These are phyloP conservation scores for Breynia disticha DNA, from an alignment of 441 rosid genomes.

Conservation along the genomic window DNA sequence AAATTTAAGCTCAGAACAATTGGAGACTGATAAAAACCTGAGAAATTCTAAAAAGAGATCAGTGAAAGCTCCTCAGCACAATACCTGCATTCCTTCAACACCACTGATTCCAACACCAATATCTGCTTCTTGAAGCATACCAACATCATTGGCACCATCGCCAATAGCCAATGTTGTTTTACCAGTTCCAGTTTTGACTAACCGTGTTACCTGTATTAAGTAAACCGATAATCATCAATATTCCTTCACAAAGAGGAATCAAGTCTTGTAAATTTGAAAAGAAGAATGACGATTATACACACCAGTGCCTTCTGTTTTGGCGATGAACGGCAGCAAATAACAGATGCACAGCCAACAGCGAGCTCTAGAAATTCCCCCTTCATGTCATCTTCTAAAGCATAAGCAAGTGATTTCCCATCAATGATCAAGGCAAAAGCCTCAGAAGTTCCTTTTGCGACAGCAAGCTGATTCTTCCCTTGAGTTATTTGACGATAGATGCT, in stretches of 20 bases:
- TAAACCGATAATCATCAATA: background rate
- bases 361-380: conserved; percentile 65
- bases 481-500: conserved; percentile 47
- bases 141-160: conserved; percentile 97
- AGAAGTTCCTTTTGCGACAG: conserved; percentile 33
- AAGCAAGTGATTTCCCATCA: conserved; percentile 82
- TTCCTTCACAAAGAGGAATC: background rate
- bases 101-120: conserved; percentile 94
- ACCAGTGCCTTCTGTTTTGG: conserved; percentile 97
- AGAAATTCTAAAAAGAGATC: background rate
- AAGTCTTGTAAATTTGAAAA: conserved; percentile 9
- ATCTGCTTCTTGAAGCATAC: conserved; percentile 98
- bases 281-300: conserved; percentile 18
- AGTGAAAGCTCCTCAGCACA: background rate
- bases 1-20: conserved; percentile 10
- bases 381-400: conserved; percentile 71
- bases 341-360: conserved; percentile 83
- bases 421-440: conserved; percentile 73
- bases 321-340: conserved; percentile 95
- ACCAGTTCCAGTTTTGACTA: conserved; percentile 64
- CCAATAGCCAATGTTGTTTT: conserved; percentile 82
- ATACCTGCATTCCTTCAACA: conserved; percentile 95
- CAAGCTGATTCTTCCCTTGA: conserved; percentile 40
- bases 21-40: background rate
- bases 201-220: conserved; percentile 53